Percentiles rank a stretch among this genome's conserved stretches.
Conservation (phyloP, 2,329 filamentous ascomycete genomes). For the Fusarium ambrosium region DNA sequence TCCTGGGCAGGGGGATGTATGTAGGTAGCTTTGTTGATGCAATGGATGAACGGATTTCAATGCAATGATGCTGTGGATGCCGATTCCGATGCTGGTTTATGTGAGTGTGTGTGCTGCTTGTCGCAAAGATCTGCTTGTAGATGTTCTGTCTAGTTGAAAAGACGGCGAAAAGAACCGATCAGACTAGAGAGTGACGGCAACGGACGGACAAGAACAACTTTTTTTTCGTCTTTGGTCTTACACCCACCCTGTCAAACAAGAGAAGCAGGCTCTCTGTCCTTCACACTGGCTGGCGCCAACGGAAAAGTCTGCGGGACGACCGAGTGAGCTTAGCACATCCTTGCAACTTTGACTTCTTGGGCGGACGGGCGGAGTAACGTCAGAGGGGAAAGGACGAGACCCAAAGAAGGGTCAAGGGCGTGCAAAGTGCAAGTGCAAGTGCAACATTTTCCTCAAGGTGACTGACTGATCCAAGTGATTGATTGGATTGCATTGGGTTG, state of each 20-base stretch:
- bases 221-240: conserved; percentile 29
- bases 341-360: conserved; percentile 41
- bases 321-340: conserved; percentile 42
- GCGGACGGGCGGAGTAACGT: conserved; percentile 37
- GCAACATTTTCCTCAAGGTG: conserved; percentile 18
- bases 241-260: conserved; percentile 29
- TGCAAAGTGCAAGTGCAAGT: neutral
- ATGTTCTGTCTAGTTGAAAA: neutral
- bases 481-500: conserved; percentile 17
- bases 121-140: neutral
- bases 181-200: conserved; percentile 23
- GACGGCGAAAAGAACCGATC: neutral
- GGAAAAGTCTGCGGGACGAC: conserved; percentile 45
- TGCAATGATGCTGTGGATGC: conserved; percentile 24
- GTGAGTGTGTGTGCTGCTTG: neutral
- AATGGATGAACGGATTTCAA: conserved; percentile 32
- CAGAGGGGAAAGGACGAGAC: conserved; percentile 12
- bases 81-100: conserved; percentile 21
- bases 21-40: conserved; percentile 22
- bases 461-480: neutral
- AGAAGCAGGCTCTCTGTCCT: conserved; percentile 18
- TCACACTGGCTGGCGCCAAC: conserved; percentile 33
- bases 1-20: conserved; percentile 21
- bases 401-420: neutral
- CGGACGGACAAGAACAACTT: conserved; percentile 34